Percentiles rank a stretch among this genome's conserved stretches.
These are phyloP conservation scores for Papiliotrema nemorosa DNA, from an alignment of 1,284 basidiomycete species.

Conservation along the genomic window DNA sequence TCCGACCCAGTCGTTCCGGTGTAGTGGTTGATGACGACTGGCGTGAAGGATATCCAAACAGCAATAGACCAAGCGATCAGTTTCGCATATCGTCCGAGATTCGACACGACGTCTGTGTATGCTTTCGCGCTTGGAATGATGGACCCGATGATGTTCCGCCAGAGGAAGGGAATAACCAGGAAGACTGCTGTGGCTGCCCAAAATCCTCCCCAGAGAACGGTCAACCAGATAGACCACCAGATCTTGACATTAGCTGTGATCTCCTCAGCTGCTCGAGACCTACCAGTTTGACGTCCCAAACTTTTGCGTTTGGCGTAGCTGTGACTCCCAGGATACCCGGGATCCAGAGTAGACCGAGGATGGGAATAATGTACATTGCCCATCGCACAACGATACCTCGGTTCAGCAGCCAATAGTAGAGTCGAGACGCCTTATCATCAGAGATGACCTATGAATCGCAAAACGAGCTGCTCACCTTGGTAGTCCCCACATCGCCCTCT, in stretches of 20 bases:
- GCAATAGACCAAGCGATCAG: conserved; percentile 67
- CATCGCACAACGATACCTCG: conserved; percentile 75
- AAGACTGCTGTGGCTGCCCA: conserved; percentile 70
- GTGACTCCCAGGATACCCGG: conserved; percentile 67
- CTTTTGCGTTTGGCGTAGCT: conserved; percentile 55
- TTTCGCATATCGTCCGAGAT: conserved; percentile 58
- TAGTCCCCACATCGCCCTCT: conserved; percentile 49
- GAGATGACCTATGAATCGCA: neutral
- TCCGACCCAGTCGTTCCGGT: conserved; percentile 16
- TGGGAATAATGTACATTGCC: conserved; percentile 72
- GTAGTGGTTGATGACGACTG: conserved; percentile 55
- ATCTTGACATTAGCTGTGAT: conserved; percentile 37
- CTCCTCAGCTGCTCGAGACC: conserved; percentile 23
- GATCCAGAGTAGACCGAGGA: conserved; percentile 68
- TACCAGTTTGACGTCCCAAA: conserved; percentile 52
- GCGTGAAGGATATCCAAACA: conserved; percentile 66
- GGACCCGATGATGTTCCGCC: conserved; percentile 64
- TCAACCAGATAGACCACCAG: conserved; percentile 87
- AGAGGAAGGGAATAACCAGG: conserved; percentile 59
- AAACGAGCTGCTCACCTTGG: conserved; percentile 38
- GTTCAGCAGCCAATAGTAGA: conserved; percentile 73
- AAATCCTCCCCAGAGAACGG: conserved; percentile 77
- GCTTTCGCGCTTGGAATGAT: conserved; percentile 65
- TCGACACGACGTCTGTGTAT: conserved; percentile 73
- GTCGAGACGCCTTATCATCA: conserved; percentile 23